Base-by-base conservation (phyloP, 805 yeast genomes). In the Ogataea ganodermae region DNA sequence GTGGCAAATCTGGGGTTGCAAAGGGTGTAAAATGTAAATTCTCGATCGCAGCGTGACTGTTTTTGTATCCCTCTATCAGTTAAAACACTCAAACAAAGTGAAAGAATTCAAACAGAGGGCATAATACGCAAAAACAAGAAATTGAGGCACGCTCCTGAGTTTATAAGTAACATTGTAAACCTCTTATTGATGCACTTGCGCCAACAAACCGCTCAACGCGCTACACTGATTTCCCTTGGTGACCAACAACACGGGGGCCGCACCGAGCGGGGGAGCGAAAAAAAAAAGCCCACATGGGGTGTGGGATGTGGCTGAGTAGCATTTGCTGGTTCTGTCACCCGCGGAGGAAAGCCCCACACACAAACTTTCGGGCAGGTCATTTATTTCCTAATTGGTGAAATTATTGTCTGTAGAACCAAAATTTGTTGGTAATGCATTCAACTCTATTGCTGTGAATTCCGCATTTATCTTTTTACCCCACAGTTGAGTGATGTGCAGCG, bases 231-330 rank as follows among this genome's bases (percentile, higher is more conserved):
- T 35, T 35, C 39, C 39, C 39, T 20, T 9, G 8, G 24, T 14
- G 20, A 28, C 31, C 31, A 28, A 28, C 13, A 28, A 28, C 31
- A 28, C 31, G 36, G 36, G 23, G 22, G 22, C 24, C n/a, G 36
- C 36, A 18, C 21, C 36, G 36, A 20, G 36, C 36, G 39, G 39
- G 39, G 26, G 28, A 35, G 28, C 28, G 28, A 35, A 21, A 33
- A 18, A 33, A 33, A 33, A 33, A 18, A 44, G 45, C 51, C 51
- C 51, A 48, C 51, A 48, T 42, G 43, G 35, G 43, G 32, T 24
- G 43, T 18, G 14, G 4, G 35, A 13, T 38, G 42, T 38, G 42
- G 42, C 42, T 24, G 31, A 38, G 42, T 33, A 37, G 14, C 13
- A 30, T 33, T 22, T 27, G 31, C 31, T 14, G 20, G 18, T 28